These are phyloP conservation scores for Suillus subaureus DNA, from an alignment of 768 basidiomycete genomes.

Conservation along the genomic window DNA sequence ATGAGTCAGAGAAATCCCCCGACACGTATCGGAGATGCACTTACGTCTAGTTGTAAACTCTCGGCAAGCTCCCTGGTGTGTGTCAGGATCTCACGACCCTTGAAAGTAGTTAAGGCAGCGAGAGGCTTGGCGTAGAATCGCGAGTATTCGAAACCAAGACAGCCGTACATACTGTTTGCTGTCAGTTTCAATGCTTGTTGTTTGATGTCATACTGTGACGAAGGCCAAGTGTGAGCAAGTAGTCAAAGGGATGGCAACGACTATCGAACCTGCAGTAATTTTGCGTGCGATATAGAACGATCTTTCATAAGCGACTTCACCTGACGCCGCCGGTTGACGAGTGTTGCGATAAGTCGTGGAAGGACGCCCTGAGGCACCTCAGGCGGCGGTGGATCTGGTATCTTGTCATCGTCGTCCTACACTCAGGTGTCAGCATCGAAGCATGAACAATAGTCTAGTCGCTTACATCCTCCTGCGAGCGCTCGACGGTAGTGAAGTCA, in stretches of 20 bases:
- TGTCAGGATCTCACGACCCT: conserved; percentile 95
- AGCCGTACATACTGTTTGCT: conserved; percentile 99
- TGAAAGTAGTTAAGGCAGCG: conserved; percentile 97
- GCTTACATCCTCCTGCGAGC: conserved; percentile 58
- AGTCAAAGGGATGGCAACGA: not conserved
- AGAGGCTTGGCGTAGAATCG: conserved; percentile 95
- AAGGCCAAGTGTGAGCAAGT: conserved; percentile 5
- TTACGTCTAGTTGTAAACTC: conserved; percentile 83
- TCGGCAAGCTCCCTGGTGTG: conserved; percentile 93
- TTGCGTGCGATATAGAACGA: conserved; percentile 65
- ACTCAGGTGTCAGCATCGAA: not conserved
- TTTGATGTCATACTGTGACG: conserved; percentile 87
- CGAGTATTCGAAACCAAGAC: conserved; percentile 96
- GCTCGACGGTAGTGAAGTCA: conserved; percentile 95
- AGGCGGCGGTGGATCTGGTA: conserved; percentile 83
- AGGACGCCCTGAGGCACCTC: conserved; percentile 83
- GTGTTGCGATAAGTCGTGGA: conserved; percentile 96
- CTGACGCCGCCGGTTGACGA: conserved; percentile 85
- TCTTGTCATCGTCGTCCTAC: conserved; percentile 73
- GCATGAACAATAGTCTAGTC: conserved; percentile 6
- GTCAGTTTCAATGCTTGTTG: conserved; percentile 97
- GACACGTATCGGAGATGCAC: conserved; percentile 24
- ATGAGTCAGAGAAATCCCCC: not conserved
- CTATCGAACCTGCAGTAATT: conserved; percentile 76
- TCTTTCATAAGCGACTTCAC: conserved; percentile 98